Percentiles rank a stretch among this genome's conserved stretches.
Conservation (phyloP, 768 basidiomycete species). For the Phanerochaete carnosa region DNA sequence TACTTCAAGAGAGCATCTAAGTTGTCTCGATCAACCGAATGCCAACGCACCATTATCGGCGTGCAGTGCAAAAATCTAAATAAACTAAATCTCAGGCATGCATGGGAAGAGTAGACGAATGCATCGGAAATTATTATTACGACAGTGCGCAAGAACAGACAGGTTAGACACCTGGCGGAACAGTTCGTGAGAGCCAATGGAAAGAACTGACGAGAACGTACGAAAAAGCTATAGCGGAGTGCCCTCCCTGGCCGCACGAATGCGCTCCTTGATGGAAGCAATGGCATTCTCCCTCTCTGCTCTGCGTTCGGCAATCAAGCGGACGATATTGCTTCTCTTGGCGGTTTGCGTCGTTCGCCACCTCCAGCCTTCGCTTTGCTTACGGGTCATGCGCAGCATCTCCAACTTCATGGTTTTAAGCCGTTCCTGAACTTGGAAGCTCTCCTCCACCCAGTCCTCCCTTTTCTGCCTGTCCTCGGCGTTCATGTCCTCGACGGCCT, state of each 20-base stretch:
- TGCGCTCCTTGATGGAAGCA: conserved; percentile 29
- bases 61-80: no score
- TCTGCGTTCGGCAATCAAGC: conserved; percentile 45
- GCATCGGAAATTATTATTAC: background rate
- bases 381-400: conserved; percentile 34
- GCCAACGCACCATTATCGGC: background rate
- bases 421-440: conserved; percentile 45
- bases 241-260: background rate
- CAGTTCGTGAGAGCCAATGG: background rate
- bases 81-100: no score
- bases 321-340: conserved; percentile 48
- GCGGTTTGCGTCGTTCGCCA: conserved; percentile 35
- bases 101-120: background rate
- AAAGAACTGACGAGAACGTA: background rate
- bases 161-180: background rate
- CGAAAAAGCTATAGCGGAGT: background rate
- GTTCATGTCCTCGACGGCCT: conserved; percentile 74
- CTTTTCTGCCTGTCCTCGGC: conserved; percentile 49
- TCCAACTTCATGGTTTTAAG: conserved; percentile 28
- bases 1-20: no score
- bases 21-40: no score
- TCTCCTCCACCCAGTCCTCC: conserved; percentile 59
- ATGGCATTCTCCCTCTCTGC: conserved; percentile 39
- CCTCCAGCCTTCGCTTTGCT: conserved; percentile 35
- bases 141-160: background rate